phyloP scores from a whole-genome alignment of 768 basidiomycete genomes.

The Russula brevipes region DNA sequence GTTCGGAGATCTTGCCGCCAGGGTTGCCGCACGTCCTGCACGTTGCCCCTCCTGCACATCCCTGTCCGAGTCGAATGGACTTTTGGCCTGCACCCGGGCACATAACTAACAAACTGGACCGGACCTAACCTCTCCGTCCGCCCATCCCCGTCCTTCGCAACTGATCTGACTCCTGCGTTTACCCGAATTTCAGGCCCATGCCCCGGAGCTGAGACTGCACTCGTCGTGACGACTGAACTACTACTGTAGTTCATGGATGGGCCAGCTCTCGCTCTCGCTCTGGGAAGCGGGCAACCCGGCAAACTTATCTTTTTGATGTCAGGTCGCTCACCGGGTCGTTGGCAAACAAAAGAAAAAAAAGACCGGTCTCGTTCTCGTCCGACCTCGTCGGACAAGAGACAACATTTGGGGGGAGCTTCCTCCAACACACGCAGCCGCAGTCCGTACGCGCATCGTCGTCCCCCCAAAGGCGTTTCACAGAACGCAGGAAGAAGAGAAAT shows the following conservation, averaged over 20 bases:
- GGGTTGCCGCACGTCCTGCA: conserved; percentile 18
- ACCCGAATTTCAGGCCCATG: neutral
- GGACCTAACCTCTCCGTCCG: conserved; percentile 1
- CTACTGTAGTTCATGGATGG: neutral
- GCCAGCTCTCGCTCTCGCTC: too few relatives aligned
- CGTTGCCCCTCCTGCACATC: conserved; percentile 14
- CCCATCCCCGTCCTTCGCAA: neutral
- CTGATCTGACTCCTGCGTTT: neutral
- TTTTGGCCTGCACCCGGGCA: conserved; percentile 2
- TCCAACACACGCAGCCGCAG: neutral
- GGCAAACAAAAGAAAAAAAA: neutral
- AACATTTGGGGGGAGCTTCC: neutral
- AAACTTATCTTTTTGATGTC: conserved; percentile 12
- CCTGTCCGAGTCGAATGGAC: neutral
- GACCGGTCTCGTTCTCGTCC: neutral
- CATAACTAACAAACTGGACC: conserved; percentile 11
- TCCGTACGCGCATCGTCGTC: neutral
- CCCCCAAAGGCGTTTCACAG: neutral
- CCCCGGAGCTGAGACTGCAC: neutral
- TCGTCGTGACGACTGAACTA: neutral
- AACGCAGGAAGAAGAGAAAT: conserved; percentile 2
- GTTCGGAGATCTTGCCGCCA: neutral
- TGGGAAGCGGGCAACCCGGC: neutral
- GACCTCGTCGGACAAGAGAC: conserved; percentile 12
- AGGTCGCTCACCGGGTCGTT: neutral